Evolutionary conservation across 2,329 filamentous ascomycete species (phyloP).

Genomic region (Cladosporium sp.): DNA sequence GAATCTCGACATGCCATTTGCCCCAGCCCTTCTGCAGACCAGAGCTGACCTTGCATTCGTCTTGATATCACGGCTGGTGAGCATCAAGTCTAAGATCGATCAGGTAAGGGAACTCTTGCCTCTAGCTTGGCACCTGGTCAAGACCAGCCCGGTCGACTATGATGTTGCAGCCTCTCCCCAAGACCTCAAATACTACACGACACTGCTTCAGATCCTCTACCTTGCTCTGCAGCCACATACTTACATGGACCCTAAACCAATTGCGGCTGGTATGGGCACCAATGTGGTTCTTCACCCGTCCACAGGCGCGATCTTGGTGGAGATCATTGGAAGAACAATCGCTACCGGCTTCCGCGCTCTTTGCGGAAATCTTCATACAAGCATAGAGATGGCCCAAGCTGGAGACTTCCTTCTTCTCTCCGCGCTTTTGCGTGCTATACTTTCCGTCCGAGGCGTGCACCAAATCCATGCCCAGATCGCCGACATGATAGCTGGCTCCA

Average conservation of each 20-base stretch:
- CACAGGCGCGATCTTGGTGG: conserved; percentile 59
- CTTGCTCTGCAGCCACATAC: conserved; percentile 68
- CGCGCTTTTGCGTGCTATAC: conserved; percentile 78
- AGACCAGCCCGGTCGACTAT: conserved; percentile 52
- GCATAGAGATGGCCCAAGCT: conserved; percentile 44
- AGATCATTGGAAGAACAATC: conserved; percentile 74
- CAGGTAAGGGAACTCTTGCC: conserved; percentile 54
- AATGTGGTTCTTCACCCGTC: conserved; percentile 15
- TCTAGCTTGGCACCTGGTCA: conserved; percentile 59
- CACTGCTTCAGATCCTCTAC: conserved; percentile 78
- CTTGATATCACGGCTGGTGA: conserved; percentile 73
- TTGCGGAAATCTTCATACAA: conserved; percentile 71
- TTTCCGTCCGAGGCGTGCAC: conserved; percentile 68
- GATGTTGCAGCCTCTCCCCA: conserved; percentile 55
- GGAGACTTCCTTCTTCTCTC: conserved; percentile 84
- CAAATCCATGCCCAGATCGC: conserved; percentile 49
- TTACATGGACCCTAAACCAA: conserved; percentile 15
- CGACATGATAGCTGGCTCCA: conserved; percentile 52
- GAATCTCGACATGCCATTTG: conserved; percentile 74
- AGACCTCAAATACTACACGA: conserved; percentile 71
- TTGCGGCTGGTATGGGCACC: background rate
- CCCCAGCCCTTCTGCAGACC: conserved; percentile 69
- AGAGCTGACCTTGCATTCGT: conserved; percentile 78
- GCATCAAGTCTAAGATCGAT: conserved; percentile 43
- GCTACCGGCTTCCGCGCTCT: conserved; percentile 77